These are phyloP conservation scores for Arachis stenosperma DNA, from an alignment of 306 rosid genomes.

Conservation along the genomic window DNA sequence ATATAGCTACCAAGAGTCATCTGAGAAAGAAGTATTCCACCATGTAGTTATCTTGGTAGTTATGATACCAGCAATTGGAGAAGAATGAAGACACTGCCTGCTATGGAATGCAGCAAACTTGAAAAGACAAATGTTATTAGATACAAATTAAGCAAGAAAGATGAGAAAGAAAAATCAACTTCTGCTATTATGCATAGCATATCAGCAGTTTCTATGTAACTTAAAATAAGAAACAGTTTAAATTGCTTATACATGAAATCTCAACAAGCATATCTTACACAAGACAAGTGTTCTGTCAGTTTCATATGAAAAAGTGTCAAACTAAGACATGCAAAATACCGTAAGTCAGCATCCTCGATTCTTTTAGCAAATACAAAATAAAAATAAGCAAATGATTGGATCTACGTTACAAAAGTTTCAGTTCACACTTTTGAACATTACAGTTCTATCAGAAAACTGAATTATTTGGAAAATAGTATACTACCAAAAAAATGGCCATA, in stretches of 20 bases:
- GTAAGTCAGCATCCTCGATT: too few species aligned
- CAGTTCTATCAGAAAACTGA: too few species aligned
- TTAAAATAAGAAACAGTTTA: not conserved
- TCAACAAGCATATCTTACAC: not conserved
- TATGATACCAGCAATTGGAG: constrained; percentile 49
- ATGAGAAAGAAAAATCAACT: not conserved
- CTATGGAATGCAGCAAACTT: constrained; percentile 16
- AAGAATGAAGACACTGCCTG: constrained; percentile 45
- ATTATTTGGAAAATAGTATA: too few species aligned
- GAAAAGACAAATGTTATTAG: constrained; percentile 20
- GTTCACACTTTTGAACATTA: too few species aligned
- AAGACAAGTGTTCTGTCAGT: not conserved
- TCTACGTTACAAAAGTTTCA: too few species aligned
- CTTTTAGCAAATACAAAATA: too few species aligned
- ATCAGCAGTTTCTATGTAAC: not conserved
- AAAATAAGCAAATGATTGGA: too few species aligned
- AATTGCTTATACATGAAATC: not conserved
- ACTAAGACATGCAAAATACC: not conserved
- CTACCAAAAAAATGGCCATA: too few species aligned
- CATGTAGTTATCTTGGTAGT: constrained; percentile 52
- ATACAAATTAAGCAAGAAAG: not conserved
- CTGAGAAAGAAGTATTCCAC: constrained; percentile 57
- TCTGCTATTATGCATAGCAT: not conserved
- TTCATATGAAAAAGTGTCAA: not conserved
- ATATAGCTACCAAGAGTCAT: constrained; percentile 65